A percentile compares a stretch with the other conserved stretches of the same genome.
phyloP scores from a whole-genome alignment of 2,329 filamentous ascomycete genomes.

The Nemania bipapillata region DNA sequence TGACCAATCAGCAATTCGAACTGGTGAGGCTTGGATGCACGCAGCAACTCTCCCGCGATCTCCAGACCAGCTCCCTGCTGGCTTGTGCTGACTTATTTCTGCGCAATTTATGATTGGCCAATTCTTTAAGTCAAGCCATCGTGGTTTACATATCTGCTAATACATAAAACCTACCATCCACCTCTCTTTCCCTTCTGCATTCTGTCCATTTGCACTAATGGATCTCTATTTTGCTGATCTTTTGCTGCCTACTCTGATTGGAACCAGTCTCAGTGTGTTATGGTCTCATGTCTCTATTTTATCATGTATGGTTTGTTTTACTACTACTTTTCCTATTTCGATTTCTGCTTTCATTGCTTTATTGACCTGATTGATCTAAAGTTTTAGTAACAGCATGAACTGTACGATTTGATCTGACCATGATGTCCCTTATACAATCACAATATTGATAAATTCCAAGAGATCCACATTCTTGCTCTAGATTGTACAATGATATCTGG shows the following conservation, averaged over 20 bases:
- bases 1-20: constrained; percentile 25
- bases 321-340: neutral
- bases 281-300: neutral
- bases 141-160: neutral
- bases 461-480: too few species aligned
- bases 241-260: neutral
- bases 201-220: too few species aligned
- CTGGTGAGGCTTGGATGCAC: constrained; percentile 36
- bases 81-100: neutral
- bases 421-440: too few species aligned
- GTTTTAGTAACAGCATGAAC: too few species aligned
- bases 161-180: neutral
- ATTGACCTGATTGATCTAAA: neutral
- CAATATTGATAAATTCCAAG: too few species aligned
- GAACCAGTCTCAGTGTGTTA: neutral
- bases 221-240: neutral
- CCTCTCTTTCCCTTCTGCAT: neutral
- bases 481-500: too few species aligned
- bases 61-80: constrained; percentile 20
- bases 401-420: too few species aligned
- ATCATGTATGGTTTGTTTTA: neutral
- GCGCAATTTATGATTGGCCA: constrained; percentile 37
- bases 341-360: neutral
- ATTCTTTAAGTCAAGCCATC: neutral
- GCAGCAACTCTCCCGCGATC: constrained; percentile 27